Evolutionary conservation across 345 rosid genomes (phyloP), one percentile per base, ranked within the genome.

Genomic region (Rhizophora apiculata): DNA sequence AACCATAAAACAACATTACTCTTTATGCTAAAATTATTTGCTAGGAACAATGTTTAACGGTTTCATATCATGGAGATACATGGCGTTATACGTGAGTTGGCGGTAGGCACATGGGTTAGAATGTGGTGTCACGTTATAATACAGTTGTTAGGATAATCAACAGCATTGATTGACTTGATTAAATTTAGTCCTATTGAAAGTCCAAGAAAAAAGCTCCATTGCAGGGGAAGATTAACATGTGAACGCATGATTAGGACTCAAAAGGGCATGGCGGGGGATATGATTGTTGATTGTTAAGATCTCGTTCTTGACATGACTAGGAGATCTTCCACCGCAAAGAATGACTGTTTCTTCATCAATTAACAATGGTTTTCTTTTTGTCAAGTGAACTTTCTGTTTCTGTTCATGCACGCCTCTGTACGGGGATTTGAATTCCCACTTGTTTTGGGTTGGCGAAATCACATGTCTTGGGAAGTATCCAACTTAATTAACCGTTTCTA

Each of bases 211-310:
- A 31, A 6, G 34, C 34, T 31, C 6, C 34, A 31, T 6, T 4
- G 6, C 37, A 34, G 37, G 8, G 37, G 37, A 34, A 52, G 29
- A 53, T 53, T 66, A 53, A 30, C 63, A 76, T 71, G 69, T 71
- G 80, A 71, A 71, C 0, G 20, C n/a, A 48, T 4, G 67, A 61
- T 34, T 34, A 34, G 37, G 37, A 34, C 37, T 34, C 37, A 34
- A 9, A 34, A 61, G 30, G 49, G 46, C 26, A 3, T 27, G n/a
- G 18, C n/a, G 5, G 29, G 27, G 9, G 22, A 26, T 49, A 68
- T 68, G 55, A 58, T 43, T 68, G 52, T 24, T 29, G 9, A 43
- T 20, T 10, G 16, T 26, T 29, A 0, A 2, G 2, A 27, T 27
- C 67, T 49, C 30, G 0, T 53, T 46, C 58, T 29, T 51, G n/a